Conservation (phyloP, 2,329 filamentous ascomycete species). For the Colletotrichum spaethianum region DNA sequence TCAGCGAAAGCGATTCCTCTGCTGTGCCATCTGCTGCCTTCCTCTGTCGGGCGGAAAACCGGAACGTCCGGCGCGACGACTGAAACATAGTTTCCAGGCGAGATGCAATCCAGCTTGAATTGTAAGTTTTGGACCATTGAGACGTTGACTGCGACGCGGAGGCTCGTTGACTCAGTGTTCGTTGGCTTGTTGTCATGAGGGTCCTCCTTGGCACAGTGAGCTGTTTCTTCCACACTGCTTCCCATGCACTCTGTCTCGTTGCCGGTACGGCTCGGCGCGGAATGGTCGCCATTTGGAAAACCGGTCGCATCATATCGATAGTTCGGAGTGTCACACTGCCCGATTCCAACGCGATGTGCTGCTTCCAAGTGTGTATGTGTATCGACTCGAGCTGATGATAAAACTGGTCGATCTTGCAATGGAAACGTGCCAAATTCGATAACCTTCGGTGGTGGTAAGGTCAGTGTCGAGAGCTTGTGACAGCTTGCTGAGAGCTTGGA, state of each 20-base stretch:
- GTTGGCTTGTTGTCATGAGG: conserved; percentile 18
- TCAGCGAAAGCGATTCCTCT: conserved; percentile 66
- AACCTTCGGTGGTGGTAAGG: conserved; percentile 1
- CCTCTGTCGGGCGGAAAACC: conserved; percentile 37
- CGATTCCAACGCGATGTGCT: neutral
- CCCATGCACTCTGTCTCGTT: conserved; percentile 28
- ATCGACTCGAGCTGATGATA: conserved; percentile 13
- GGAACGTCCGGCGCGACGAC: conserved; percentile 36
- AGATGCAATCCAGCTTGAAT: conserved; percentile 29
- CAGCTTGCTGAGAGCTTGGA: conserved; percentile 26
- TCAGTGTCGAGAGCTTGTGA: conserved; percentile 21
- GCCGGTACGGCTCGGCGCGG: conserved; percentile 31
- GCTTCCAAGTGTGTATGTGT: neutral
- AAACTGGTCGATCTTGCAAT: conserved; percentile 10
- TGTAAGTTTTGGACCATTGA: conserved; percentile 20
- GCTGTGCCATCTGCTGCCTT: conserved; percentile 7
- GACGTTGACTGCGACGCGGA: conserved; percentile 6
- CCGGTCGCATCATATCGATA: conserved; percentile 34
- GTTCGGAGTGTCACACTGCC: conserved; percentile 7
- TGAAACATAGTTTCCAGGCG: conserved; percentile 28
- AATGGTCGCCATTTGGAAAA: conserved; percentile 28
- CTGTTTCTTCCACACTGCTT: conserved; percentile 36
- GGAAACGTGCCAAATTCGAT: conserved; percentile 5
- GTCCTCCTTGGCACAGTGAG: conserved; percentile 10
- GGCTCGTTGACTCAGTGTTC: neutral